Base-by-base conservation (phyloP, 2,329 filamentous ascomycete genomes). In the Colletotrichum lini region DNA sequence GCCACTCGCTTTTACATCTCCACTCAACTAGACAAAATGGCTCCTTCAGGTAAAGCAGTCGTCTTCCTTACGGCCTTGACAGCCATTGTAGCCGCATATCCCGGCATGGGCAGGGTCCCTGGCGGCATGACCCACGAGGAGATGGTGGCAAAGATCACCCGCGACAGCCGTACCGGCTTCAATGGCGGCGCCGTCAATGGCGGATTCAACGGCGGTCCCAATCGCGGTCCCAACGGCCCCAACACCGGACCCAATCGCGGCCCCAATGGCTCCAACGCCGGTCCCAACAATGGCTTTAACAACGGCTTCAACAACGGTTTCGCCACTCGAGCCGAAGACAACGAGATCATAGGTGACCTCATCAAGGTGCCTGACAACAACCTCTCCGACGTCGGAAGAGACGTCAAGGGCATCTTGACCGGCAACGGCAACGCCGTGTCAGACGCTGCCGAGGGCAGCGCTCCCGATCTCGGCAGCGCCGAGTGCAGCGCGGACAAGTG, bases 271-370 rank as follows among this genome's bases (percentile, higher is more conserved):
- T 9, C 30, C 30, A 30, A 30, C 23, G 56, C 23, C 35, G 49
- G 42, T 30, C 50, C 50, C n/a, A 42, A 42, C 15, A n/a, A 8
- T 2, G 52, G 8, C 5, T 9, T 9, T 2, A 30, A 30, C 30
- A 30, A 35, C 30, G 30, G 30, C 30, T 35, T 35, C 30, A 35
- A 35, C 7, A 38, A 40, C 2, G n/a, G 16, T n/a, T 15, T 56
- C 21, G 12, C 26, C 35, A 18, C 56, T 26, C 47, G 62, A 12
- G 42, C 67, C 53, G 63, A 59, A 21, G 50, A 71, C 42, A 56
- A 54, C 9, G 53, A 72, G n/a, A 30, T 63, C n/a, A 74, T 86
- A 10, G 84, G 83, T 10, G 84, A 86, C 70, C 81, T 86, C 13
- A 67, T 74, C 30, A 76, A 65, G 1, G 73, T 83, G 2, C 66